Evolutionary conservation across 345 rosid genomes (phyloP).

Genomic region (Dipteronia dyeriana): DNA sequence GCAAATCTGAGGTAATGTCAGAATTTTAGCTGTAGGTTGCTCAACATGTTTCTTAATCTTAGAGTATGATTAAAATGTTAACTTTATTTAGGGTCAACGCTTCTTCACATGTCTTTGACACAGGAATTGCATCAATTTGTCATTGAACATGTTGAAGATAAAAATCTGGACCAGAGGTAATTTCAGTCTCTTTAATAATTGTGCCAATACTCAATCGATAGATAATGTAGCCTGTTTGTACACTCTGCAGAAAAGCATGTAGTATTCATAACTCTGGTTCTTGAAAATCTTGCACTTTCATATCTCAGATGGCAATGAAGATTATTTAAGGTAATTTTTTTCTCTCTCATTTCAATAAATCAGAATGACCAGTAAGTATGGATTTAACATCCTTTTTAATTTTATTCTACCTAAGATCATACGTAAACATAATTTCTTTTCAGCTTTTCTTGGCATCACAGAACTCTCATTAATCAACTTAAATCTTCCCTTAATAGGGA

Average conservation of each 20-base stretch:
- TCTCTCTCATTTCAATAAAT: conserved; percentile 8
- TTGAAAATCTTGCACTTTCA: conserved; percentile 92
- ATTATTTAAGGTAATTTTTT: conserved; percentile 82
- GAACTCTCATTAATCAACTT: no score
- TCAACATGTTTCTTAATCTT: neutral
- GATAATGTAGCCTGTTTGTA: conserved; percentile 1
- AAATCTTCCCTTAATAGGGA: neutral
- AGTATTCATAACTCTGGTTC: conserved; percentile 66
- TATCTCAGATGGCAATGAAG: conserved; percentile 78
- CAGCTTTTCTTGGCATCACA: no score
- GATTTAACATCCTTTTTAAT: no score
- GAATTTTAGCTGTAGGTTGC: conserved; percentile 27
- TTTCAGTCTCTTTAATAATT: no score
- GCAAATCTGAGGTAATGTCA: conserved; percentile 64
- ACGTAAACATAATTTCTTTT: no score
- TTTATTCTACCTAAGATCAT: no score
- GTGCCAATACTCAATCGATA: no score
- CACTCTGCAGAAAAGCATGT: conserved; percentile 73
- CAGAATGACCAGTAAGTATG: no score
- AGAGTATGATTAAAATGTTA: no score
- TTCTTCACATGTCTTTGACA: conserved; percentile 5
- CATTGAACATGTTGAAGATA: conserved; percentile 82
- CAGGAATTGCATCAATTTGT: conserved; percentile 87
- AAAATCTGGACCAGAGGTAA: conserved; percentile 50
- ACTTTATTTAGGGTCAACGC: no score